Base-by-base conservation (phyloP, 2,329 filamentous ascomycete genomes). In the Leptographium lundbergii region DNA sequence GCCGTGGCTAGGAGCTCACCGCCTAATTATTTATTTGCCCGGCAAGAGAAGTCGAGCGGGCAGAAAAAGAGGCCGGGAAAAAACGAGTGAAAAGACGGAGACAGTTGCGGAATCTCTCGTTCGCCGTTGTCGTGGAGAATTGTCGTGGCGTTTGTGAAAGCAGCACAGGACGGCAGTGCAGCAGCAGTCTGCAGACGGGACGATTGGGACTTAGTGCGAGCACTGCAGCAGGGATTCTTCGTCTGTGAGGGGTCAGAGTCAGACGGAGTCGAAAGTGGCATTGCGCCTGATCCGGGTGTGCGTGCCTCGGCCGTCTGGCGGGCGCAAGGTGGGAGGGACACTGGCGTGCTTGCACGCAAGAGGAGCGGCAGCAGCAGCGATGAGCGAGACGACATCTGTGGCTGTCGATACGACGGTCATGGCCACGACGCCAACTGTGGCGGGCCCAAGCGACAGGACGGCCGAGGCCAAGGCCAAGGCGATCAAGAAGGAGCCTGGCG, bases 221-320 rank as follows among this genome's bases (percentile, higher is more conserved):
- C 6, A 34, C 32, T 10, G 14, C 47, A 50, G 47, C 32, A 9
- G 9, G 9, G 32, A 10, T 10, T 34, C 32, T 34, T 9, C 2
- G 32, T 34, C 10, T 34, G 32, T 34, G 32, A 39, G 36, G 13
- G 36, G 36, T 4, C 4, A 17, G 36, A 14, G 36, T 9, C 36
- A 39, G 47, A 22, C 22, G 47, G 9, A 2, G 29, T 19, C n/a
- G 34, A 58, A 57, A 17, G 42, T 63, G 61, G 61, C 60, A 9
- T 54, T 47, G 10, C 24, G 32, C 39, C 48, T 60, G 14, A 24
- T 57, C 25, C 60, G 54, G 11, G 27, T 57, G 1, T 54, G 56
- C 19, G 42, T 42, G 42, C 57, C 58, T 27, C 47, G 27, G 10
- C 34, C 24, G 19, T 45, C 42, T 45, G 42, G 17, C 19, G 17